Evolutionary conservation across 192 early-diverging fungal species (phyloP).

Genomic region (Dispira simplex): DNA sequence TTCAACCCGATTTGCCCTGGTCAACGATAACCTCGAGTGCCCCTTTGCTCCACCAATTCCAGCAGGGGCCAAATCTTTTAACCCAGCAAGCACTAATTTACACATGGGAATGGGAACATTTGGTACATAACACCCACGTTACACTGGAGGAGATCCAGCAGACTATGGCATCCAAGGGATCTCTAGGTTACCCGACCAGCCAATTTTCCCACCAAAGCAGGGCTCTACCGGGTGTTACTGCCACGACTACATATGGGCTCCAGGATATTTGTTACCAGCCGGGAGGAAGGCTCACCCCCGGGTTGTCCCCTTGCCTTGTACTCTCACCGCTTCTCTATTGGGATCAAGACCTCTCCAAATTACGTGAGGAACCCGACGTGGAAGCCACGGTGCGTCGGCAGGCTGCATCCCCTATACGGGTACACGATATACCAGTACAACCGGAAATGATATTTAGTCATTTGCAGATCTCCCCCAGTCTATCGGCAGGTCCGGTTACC

Average conservation of each 20-base stretch:
- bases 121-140: neutral
- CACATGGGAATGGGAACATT: constrained; percentile 1
- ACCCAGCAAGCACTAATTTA: no score
- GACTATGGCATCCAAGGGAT: neutral
- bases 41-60: no score
- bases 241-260: neutral
- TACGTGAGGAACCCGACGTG: neutral
- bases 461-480: no score
- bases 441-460: constrained; percentile 2
- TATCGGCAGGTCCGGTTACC: neutral
- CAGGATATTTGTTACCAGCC: constrained; percentile 6
- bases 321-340: constrained; percentile 7
- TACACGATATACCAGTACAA: neutral
- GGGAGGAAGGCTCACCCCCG: no score
- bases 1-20: neutral
- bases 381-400: constrained; percentile 3
- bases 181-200: no score
- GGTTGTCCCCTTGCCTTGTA: neutral
- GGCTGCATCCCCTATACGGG: neutral
- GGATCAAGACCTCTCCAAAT: neutral
- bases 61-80: no score
- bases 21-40: no score
- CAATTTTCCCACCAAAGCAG: no score
- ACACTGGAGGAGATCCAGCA: neutral
- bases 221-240: neutral